Evolutionary conservation across 805 yeast species (phyloP), one percentile per base, ranked within the genome.

Genomic region (Helenozyma baotianmanensis): DNA sequence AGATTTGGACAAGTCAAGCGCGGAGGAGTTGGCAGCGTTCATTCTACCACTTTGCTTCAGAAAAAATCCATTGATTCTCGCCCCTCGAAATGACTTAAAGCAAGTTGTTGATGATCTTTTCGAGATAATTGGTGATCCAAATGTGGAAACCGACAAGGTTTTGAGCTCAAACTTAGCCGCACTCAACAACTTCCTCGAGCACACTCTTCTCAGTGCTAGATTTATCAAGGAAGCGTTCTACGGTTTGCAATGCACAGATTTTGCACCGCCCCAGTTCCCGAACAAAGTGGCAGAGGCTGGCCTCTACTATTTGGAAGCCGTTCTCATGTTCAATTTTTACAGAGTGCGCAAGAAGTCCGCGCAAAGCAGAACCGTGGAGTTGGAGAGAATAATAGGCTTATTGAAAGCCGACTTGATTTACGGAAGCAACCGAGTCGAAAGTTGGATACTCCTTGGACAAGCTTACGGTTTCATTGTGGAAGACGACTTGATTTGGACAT

Each of bases 401-500:
- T 68, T 88, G 38, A 71, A 68, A 30, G 62, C 67, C 33, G 97
- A 92, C 53, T 56, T 92, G 12, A 48, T 78, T 1, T 79, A 79
- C 46, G 78, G 82, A 4, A 70, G 82, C 2, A 61, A 72, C 24
- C 62, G 96, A 19, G 68, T 81, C 29, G 98, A 92, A 56, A 77
- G 85, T 7, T 92, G 99, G 99, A 64, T 78, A 25, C 68, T 86
- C 1, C 54, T 92, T 10, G 96, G 94, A 0, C 87, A 81, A 50
- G 79, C 90, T 0, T 88, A 72, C 45, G 80, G 88, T 0, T 78
- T 68, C 36, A 61, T 84, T 25, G 95, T 82, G 0, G 97, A 90
- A 43, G 96, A 88, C 54, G 96, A 86, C 42, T 58, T 92, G 35
- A 77, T 85, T n/a, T 87, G 96, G 94, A 83, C 90, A 1, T 79